These are phyloP conservation scores for Blastobotrys raffinosifermentans DNA, from an alignment of 1,139 yeast species.

Conservation along the genomic window DNA sequence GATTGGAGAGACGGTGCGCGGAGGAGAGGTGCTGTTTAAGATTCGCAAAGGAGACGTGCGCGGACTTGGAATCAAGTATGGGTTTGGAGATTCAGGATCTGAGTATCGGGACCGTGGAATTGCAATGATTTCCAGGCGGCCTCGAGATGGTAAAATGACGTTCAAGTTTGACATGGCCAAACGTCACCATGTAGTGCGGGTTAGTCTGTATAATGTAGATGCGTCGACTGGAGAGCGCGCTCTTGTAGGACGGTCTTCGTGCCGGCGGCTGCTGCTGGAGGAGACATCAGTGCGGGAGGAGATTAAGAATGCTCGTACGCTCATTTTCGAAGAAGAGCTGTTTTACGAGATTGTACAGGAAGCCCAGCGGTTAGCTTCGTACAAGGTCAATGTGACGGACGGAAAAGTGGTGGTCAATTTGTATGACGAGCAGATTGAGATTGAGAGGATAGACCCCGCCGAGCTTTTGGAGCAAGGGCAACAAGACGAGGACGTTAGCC, in stretches of 20 bases:
- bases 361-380: slow-evolving; percentile 64
- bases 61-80: slow-evolving; percentile 76
- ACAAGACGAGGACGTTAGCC: slow-evolving; percentile 9
- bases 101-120: slow-evolving; percentile 66
- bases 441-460: slow-evolving; percentile 48
- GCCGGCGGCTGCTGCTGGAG: slow-evolving; percentile 13
- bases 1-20: slow-evolving; percentile 46
- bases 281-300: slow-evolving; percentile 23
- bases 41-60: slow-evolving; percentile 48
- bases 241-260: slow-evolving; percentile 21
- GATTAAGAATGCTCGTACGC: slow-evolving; percentile 45
- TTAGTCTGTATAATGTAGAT: slow-evolving; percentile 30
- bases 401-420: slow-evolving; percentile 61
- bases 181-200: slow-evolving; percentile 34
- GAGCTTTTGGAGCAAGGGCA: slow-evolving; percentile 13
- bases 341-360: slow-evolving; percentile 68
- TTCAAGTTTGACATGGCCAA: slow-evolving; percentile 30
- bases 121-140: slow-evolving; percentile 50
- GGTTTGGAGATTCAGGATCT: slow-evolving; percentile 89
- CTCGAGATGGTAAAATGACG: slow-evolving; percentile 27
- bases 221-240: slow-evolving; percentile 21
- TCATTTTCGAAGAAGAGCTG: slow-evolving; percentile 81
- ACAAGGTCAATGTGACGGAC: slow-evolving; percentile 62
- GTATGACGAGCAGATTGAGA: slow-evolving; percentile 61
- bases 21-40: slow-evolving; percentile 69